Evolutionary conservation across 1,139 yeast genomes (phyloP).

Genomic region (Candida sp.): DNA sequence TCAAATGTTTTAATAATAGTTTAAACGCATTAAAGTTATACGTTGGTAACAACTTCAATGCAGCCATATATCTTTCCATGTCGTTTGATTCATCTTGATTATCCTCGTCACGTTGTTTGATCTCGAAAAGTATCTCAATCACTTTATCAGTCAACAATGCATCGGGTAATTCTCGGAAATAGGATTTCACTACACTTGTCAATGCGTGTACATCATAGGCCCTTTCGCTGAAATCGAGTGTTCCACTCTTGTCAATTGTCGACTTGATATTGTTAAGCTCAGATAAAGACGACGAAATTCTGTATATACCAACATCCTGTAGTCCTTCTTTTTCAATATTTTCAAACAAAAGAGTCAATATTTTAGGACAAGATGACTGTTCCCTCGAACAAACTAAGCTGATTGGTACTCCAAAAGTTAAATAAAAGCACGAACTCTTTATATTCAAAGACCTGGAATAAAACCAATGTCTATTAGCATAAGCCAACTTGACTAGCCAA

Average conservation of each 20-base stretch:
- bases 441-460: constrained; percentile 39
- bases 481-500: constrained; percentile 61
- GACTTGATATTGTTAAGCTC: constrained; percentile 68
- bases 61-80: constrained; percentile 37
- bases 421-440: constrained; percentile 24
- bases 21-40: constrained; percentile 68
- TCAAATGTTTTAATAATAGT: constrained; percentile 66
- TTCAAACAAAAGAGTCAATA: constrained; percentile 60
- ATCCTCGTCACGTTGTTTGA: constrained; percentile 23
- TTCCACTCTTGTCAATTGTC: constrained; percentile 72
- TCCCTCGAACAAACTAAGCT: constrained; percentile 74
- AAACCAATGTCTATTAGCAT: constrained; percentile 56
- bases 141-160: constrained; percentile 64
- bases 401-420: constrained; percentile 89
- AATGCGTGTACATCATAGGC: constrained; percentile 84
- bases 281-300: constrained; percentile 87
- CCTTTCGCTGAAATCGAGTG: constrained; percentile 54
- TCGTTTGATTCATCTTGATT: constrained; percentile 12
- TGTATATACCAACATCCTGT: constrained; percentile 87
- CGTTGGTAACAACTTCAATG: constrained; percentile 54
- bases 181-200: constrained; percentile 86
- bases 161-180: constrained; percentile 85
- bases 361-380: constrained; percentile 55
- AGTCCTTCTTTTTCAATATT: constrained; percentile 83
- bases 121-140: constrained; percentile 46